phyloP scores from a whole-genome alignment of 108 stramenopile genomes.

The Skeletonema tropicum region DNA sequence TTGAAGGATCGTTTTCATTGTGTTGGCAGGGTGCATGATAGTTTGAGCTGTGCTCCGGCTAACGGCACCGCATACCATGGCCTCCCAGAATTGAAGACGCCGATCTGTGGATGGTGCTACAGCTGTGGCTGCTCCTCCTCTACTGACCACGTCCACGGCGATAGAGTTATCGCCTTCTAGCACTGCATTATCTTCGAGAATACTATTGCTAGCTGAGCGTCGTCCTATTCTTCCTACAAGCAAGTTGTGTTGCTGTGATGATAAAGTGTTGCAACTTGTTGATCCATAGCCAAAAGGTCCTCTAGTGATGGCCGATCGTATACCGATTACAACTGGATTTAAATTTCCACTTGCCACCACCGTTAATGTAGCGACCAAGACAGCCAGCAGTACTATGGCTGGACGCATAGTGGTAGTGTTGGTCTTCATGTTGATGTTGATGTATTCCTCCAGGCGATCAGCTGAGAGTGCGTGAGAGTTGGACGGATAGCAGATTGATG shows the following conservation, averaged over 20 bases:
- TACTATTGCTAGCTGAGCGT: background rate
- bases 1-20: constrained; percentile 97
- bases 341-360: background rate
- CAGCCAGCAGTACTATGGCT: background rate
- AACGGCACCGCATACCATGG: constrained; percentile 90
- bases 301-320: constrained; percentile 29
- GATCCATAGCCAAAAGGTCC: constrained; percentile 12
- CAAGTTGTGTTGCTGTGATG: constrained; percentile 5
- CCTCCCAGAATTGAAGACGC: constrained; percentile 79
- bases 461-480: too few species aligned
- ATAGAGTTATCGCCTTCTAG: constrained; percentile 2
- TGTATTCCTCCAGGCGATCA: too few species aligned
- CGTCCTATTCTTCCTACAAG: constrained; percentile 5
- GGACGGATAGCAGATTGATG: too few species aligned
- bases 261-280: background rate
- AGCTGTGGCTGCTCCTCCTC: constrained; percentile 37
- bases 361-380: background rate
- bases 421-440: background rate
- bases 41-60: constrained; percentile 89
- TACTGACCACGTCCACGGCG: constrained; percentile 4
- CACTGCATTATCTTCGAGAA: background rate
- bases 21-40: constrained; percentile 85
- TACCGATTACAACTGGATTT: constrained; percentile 24
- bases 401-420: background rate
- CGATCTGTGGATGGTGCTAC: constrained; percentile 25